Evolutionary conservation across 345 rosid species (phyloP), one percentile per base, ranked within the genome.

Genomic region (Hevea brasiliensis): DNA sequence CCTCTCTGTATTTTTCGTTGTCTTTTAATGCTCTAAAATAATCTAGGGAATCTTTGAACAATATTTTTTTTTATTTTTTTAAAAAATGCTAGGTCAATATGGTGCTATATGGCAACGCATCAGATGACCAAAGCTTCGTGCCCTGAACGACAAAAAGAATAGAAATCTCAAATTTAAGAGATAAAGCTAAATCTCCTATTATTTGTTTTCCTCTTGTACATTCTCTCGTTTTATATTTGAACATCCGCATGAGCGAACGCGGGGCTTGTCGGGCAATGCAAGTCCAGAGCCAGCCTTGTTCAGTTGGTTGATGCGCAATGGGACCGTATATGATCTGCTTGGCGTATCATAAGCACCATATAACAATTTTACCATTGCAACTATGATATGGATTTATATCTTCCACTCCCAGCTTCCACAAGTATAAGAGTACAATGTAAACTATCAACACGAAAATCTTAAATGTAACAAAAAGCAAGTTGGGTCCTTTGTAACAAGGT

Each of bases 181-280:
- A 61, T 42, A 48, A 61, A 60, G 11, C 1, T 63, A 26, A 61
- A 20, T 21, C 15, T 8, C 44, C 32, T 5, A 57, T 42, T 45
- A 50, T 45, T 70, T 48, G 61, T 59, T 17, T 44, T 48, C 29
- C 64, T 51, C 59, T 24, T 40, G 61, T 48, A 29, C 65, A 21
- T 48, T 71, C 63, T 54, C 47, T 32, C 11, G 15, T 40, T 71
- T 37, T 21, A 61, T 51, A 26, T 48, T 40, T 50, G 41, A 14
- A n/a, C 51, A 13, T 47, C 55, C 51, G 24, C 40, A 20, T 17
- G 23, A 67, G 44, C 27, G 42, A 74, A 68, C 68, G 32, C 24
- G 68, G 73, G 72, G 45, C 53, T 73, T 68, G 78, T 74, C 32
- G 42, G 68, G 67, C 44, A 50, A 37, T 68, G 62, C 9, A 47